Evolutionary conservation across 1,284 basidiomycete species (phyloP), one percentile per base, ranked within the genome.

Genomic region (Sporisorium graminicola): DNA sequence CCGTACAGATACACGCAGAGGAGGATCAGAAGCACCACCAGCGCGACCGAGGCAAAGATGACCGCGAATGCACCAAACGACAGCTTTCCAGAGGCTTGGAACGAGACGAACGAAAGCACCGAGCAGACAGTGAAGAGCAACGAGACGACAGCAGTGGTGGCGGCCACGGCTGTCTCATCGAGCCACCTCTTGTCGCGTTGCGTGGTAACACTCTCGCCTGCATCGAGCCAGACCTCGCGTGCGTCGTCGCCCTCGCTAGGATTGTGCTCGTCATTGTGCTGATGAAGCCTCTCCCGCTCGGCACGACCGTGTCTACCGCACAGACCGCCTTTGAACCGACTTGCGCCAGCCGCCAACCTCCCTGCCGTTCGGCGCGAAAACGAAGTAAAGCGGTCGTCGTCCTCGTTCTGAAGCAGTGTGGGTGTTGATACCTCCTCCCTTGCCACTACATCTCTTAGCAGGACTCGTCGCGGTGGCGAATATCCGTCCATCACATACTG

Each of bases 401-500:
- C 58, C 31, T 57, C 61, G n/a, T 64, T 27, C 47, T 65, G 65
- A 6, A 65, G 40, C 49, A 74, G 20, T 10, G 71, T 65, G 0
- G 71, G 65, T 1, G 73, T 64, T 22, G 64, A 51, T 0, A 46
- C 42, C 10, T 78, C 76, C 29, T 67, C 67, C 22, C 63, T 44
- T 13, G 73, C 68, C 29, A 75, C 59, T 26, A 78, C 76, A 24
- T 75, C 72, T 1, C 67, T 54, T 18, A 78, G 42, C 14, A 50
- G 22, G 18, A 62, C 54, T 31, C 52, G 62, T 4, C 72, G 60
- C 13, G 76, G 50, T 6, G 68, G 68, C 22, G 62, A 66, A 31
- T 70, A 75, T 14, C 64, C 62, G 9, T 78, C 67, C 58, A 78
- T 37, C 10, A 73, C 55, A 24, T 78, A 78, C 55, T 78, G 72